Evolutionary conservation across 1,284 basidiomycete genomes (phyloP), one percentile per base, ranked within the genome.

Genomic region (Ganoderma leucocontextum): DNA sequence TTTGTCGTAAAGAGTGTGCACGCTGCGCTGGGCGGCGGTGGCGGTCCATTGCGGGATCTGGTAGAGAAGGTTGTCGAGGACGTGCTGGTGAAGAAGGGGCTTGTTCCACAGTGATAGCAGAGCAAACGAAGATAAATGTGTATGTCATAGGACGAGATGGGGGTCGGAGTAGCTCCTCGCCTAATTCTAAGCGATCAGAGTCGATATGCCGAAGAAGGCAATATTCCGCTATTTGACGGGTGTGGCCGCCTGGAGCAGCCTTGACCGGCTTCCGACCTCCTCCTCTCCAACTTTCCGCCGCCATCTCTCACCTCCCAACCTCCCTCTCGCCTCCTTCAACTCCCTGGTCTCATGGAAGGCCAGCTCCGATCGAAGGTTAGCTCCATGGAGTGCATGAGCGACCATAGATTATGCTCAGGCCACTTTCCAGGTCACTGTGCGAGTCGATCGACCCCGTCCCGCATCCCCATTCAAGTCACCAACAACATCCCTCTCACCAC

Each of bases 1-100:
- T 95, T 94, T 72, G 93, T 96, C 4, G 87, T 88, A 76, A 95
- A 95, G 82, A 91, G 93, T 65, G 93, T 96, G 3, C 77, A 83
- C 47, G 93, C 93, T 66, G 90, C 92, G 52, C 82, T 97, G 61
- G 88, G 89, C 8, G 82, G 82, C 1, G 88, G 85, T 0, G 85
- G 86, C 47, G 85, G 85, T 53, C 84, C 85, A 3, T 77, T 95
- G 60, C 84, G 86, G 65, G 82, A 73, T 2, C 74, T 94, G 76
- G 86, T 97, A 29, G 91, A 94, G 80, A 88, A 86, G 72, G 83
- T 91, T 4, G 93, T 96, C 8, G 89, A 92, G 75, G 86, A 89
- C 49, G 85, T 89, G 7, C 76, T 95, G 72, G 83, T 80, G 35
- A 87, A 85, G 78, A 88, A 87, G 71, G 85, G 82, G 59, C 69